These are phyloP conservation scores for Suillus ampliporus DNA, from an alignment of 768 basidiomycete species.

Conservation along the genomic window DNA sequence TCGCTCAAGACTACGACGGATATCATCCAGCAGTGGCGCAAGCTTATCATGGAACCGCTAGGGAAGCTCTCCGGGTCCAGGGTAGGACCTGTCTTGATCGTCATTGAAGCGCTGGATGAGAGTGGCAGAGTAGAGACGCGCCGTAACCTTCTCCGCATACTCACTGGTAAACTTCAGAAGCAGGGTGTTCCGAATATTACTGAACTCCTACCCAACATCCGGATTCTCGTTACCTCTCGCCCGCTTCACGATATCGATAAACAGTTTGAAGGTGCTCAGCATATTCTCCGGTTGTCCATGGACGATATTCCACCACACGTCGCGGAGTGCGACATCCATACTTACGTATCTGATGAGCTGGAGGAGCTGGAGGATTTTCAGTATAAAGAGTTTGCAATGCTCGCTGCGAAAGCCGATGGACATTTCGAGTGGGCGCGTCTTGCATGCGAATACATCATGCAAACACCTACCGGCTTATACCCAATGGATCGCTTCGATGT, in stretches of 20 bases:
- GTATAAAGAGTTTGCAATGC: background rate
- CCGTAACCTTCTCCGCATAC: conserved; percentile 24
- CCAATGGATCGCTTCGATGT: conserved; percentile 1
- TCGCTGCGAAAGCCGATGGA: conserved; percentile 2
- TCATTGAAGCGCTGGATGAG: conserved; percentile 33
- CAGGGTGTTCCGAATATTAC: background rate
- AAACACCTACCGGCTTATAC: background rate
- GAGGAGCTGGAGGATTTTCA: background rate
- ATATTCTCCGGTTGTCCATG: background rate
- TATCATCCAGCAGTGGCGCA: conserved; percentile 19
- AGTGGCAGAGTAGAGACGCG: conserved; percentile 16
- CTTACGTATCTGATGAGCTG: background rate
- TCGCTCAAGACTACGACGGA: conserved; percentile 2
- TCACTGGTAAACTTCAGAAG: conserved; percentile 8
- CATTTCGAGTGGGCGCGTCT: conserved; percentile 17
- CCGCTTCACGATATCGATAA: conserved; percentile 2
- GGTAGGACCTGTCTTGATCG: conserved; percentile 26
- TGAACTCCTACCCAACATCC: conserved; percentile 14
- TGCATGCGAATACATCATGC: conserved; percentile 11
- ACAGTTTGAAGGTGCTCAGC: background rate
- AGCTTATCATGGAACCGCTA: conserved; percentile 22
- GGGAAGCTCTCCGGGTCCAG: background rate
- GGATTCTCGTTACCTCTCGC: conserved; percentile 21
- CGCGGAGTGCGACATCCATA: background rate
- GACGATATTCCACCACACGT: background rate